Percentiles rank a stretch among this genome's conserved stretches.
phyloP scores from a whole-genome alignment of 169 alveolate species.

The Plasmodium chabaudi region DNA sequence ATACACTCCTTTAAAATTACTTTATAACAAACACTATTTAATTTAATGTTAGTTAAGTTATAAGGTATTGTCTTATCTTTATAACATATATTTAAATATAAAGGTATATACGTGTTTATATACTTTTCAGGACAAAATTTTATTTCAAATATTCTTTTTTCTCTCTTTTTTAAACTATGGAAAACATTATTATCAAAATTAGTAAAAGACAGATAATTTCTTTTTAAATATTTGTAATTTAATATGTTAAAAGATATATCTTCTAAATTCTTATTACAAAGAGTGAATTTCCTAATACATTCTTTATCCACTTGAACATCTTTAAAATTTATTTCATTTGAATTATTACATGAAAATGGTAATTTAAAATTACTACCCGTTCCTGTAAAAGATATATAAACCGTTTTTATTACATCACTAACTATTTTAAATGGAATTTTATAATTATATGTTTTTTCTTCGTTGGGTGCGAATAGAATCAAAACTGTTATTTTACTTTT shows the following conservation, averaged over 20 bases:
- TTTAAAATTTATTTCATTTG: constrained; percentile 51
- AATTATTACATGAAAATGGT: constrained; percentile 63
- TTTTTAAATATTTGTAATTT: constrained; percentile 31
- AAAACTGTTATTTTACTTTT: constrained; percentile 36
- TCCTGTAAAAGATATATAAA: constrained; percentile 38
- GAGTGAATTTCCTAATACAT: constrained; percentile 41
- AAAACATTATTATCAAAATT: constrained; percentile 51
- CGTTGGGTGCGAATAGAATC: constrained; percentile 41
- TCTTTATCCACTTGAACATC: constrained; percentile 72
- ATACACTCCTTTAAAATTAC: constrained; percentile 39
- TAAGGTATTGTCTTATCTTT: constrained; percentile 26
- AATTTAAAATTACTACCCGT: constrained; percentile 48
- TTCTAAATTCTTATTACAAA: constrained; percentile 44
- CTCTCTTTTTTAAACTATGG: constrained; percentile 54
- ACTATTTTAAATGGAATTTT: constrained; percentile 62
- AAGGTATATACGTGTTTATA: constrained; percentile 38
- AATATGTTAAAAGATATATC: constrained; percentile 62
- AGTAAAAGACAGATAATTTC: constrained; percentile 29
- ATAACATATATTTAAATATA: constrained; percentile 43
- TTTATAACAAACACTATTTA: constrained; percentile 63
- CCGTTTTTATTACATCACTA: constrained; percentile 31
- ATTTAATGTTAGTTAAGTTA: constrained; percentile 46
- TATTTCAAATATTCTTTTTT: constrained; percentile 69
- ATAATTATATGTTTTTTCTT: constrained; percentile 51
- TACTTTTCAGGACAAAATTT: constrained; percentile 58